Evolutionary conservation across 2,329 filamentous ascomycete genomes (phyloP).

Genomic region (Penicillium sp.): DNA sequence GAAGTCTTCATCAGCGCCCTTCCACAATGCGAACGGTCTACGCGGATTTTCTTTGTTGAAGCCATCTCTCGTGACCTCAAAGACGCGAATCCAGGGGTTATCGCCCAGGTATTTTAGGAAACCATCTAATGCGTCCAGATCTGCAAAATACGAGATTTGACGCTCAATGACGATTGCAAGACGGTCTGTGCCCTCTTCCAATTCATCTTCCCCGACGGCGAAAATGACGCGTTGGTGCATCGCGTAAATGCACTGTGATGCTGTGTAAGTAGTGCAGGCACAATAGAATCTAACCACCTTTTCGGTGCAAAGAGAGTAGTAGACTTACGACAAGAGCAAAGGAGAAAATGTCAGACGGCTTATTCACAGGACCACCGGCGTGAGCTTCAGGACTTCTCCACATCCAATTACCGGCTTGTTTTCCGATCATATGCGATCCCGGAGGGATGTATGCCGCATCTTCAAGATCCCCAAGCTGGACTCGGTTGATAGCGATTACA

Average conservation of each 20-base stretch:
- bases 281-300: no score
- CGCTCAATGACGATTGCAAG: slow-evolving; percentile 41
- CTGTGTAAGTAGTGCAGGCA: slow-evolving; percentile 11
- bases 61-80: slow-evolving; percentile 35
- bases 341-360: slow-evolving; percentile 34
- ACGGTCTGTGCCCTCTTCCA: slow-evolving; percentile 30
- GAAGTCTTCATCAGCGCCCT: slow-evolving; percentile 31
- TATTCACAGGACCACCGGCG: slow-evolving; percentile 22
- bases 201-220: slow-evolving; percentile 32
- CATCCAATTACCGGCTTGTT: slow-evolving; percentile 26
- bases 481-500: slow-evolving; percentile 18
- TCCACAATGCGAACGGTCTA: slow-evolving; percentile 41
- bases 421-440: slow-evolving; percentile 17
- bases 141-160: slow-evolving; percentile 48
- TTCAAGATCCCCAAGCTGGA: slow-evolving; percentile 26
- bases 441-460: slow-evolving; percentile 18
- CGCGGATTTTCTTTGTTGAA: slow-evolving; percentile 43
- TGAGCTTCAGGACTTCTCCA: slow-evolving; percentile 36
- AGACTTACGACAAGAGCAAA: slow-evolving; percentile 30
- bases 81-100: slow-evolving; percentile 37
- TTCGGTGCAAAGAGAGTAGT: neutral
- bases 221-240: slow-evolving; percentile 42
- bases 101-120: slow-evolving; percentile 42
- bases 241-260: slow-evolving; percentile 43
- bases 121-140: slow-evolving; percentile 38